Percentiles rank a stretch among this genome's conserved stretches.
Conservation (phyloP, 306 rosid genomes). For the Vigna trinervia region DNA sequence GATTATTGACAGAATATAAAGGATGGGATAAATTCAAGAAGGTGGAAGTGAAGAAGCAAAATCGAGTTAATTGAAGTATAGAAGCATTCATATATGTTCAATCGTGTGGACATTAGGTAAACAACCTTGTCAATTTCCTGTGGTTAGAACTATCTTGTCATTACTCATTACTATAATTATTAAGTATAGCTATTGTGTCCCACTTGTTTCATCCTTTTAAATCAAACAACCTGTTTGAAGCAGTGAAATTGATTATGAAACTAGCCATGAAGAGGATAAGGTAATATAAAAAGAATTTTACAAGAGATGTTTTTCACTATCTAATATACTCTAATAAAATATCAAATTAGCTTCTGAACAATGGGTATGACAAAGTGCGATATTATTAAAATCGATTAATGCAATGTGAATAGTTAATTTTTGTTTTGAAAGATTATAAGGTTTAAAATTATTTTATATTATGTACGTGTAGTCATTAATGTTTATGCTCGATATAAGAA, state of each 20-base stretch:
- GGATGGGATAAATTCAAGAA: background rate
- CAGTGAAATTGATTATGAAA: background rate
- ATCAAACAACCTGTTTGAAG: conserved; percentile 18
- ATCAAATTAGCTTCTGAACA: too few relatives aligned
- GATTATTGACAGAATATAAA: too few relatives aligned
- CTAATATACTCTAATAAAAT: too few relatives aligned
- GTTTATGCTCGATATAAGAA: too few relatives aligned
- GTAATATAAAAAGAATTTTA: too few relatives aligned
- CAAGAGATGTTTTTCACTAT: too few relatives aligned
- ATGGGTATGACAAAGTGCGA: too few relatives aligned
- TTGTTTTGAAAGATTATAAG: too few relatives aligned
- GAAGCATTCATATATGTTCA: conserved; percentile 11
- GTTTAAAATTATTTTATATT: too few relatives aligned
- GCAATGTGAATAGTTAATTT: too few relatives aligned
- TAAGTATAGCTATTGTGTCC: background rate
- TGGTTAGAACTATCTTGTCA: conserved; percentile 8
- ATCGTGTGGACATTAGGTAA: conserved; percentile 2
- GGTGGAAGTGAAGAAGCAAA: background rate
- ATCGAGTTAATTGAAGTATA: background rate
- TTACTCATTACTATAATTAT: conserved; percentile 1
- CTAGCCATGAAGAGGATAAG: background rate
- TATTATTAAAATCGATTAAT: too few relatives aligned
- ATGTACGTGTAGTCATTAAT: too few relatives aligned
- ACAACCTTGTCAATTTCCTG: conserved; percentile 1
- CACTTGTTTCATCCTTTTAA: conserved; percentile 2